These are phyloP conservation scores for Inga laurina DNA, from an alignment of 306 rosid species.

Conservation along the genomic window DNA sequence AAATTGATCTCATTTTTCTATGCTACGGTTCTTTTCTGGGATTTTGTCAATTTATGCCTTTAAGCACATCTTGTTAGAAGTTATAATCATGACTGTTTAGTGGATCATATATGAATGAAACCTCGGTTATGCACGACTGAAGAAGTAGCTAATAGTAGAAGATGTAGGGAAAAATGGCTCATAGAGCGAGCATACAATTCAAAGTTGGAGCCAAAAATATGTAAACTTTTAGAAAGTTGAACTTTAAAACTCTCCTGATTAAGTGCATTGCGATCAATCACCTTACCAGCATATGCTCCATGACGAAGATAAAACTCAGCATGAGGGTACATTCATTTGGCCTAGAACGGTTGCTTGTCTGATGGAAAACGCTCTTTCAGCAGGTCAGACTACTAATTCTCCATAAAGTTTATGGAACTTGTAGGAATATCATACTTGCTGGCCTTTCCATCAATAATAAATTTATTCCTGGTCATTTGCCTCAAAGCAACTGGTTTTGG, in stretches of 20 bases:
- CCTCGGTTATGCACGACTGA: neutral
- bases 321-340: slow-evolving; percentile 84
- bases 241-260: neutral
- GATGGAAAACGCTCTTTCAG: slow-evolving; percentile 81
- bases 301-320: slow-evolving; percentile 48
- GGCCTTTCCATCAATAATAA: neutral
- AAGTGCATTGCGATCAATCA: slow-evolving; percentile 22
- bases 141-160: neutral
- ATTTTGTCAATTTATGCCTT: neutral
- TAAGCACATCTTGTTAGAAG: neutral
- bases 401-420: neutral
- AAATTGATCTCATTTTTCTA: neutral
- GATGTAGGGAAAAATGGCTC: neutral
- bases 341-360: slow-evolving; percentile 84
- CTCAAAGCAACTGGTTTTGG: neutral
- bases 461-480: neutral
- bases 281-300: slow-evolving; percentile 20
- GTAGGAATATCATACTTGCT: neutral
- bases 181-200: neutral
- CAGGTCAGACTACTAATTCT: slow-evolving; percentile 55
- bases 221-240: neutral
- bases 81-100: neutral
- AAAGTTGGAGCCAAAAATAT: neutral
- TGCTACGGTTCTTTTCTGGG: neutral
- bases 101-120: neutral